A percentile compares a stretch with the other conserved stretches of the same genome.
Conservation (phyloP, 2,329 filamentous ascomycete genomes). For the Pyricularia pennisetigena region DNA sequence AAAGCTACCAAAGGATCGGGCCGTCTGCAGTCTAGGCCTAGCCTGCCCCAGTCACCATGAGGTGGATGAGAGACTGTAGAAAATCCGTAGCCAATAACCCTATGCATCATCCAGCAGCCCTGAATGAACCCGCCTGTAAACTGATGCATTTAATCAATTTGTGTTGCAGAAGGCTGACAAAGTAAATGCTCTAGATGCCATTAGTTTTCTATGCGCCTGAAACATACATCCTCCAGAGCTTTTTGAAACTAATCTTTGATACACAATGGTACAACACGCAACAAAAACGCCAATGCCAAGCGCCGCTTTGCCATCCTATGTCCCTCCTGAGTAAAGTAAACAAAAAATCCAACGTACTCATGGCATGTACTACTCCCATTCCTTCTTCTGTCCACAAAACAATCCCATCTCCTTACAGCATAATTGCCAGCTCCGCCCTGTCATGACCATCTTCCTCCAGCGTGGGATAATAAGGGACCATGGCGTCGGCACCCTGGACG, state of each 20-base stretch:
- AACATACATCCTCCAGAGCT: background rate
- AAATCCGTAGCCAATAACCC: background rate
- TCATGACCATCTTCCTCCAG: conserved; percentile 72
- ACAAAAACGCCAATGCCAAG: conserved; percentile 1
- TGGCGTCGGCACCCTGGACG: conserved; percentile 83
- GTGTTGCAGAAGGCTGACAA: background rate
- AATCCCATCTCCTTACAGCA: conserved; percentile 46
- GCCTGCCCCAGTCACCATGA: background rate
- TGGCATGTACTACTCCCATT: background rate
- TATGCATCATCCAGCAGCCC: background rate
- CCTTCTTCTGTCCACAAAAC: background rate
- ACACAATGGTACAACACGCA: background rate
- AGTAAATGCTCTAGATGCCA: conserved; percentile 1
- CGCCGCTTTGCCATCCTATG: background rate
- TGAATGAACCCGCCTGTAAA: background rate
- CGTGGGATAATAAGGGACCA: conserved; percentile 93
- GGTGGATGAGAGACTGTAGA: background rate
- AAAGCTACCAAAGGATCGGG: background rate
- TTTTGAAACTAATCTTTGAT: background rate
- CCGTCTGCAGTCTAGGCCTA: background rate
- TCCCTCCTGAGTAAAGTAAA: background rate
- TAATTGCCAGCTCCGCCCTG: conserved; percentile 72
- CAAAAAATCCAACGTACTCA: background rate
- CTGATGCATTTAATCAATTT: background rate
- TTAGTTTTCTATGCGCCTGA: background rate